Evolutionary conservation across 148 eudicot species (phyloP).

Genomic region (Heliamphora exappendiculata): DNA sequence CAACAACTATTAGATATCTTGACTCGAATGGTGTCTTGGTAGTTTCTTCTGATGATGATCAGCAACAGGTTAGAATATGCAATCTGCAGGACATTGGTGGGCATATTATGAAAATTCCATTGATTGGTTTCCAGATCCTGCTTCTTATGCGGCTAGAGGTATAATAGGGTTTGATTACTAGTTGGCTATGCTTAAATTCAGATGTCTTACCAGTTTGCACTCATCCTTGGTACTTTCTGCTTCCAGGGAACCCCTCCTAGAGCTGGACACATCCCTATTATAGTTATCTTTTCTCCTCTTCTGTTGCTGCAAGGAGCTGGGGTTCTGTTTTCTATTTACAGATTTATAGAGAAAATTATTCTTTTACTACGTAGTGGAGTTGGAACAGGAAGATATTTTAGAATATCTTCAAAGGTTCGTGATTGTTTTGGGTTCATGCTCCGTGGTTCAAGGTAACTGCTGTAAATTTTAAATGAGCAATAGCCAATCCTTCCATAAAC

Average conservation of each 20-base stretch:
- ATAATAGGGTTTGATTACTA: not conserved
- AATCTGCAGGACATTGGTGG: constrained; percentile 43
- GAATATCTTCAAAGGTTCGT: constrained; percentile 23
- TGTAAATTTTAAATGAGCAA: not conserved
- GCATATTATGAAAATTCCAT: constrained; percentile 40
- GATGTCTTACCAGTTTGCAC: not conserved
- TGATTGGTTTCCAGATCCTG: constrained; percentile 31
- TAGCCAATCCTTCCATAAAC: not conserved
- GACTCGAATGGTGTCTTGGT: constrained; percentile 26
- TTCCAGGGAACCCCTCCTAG: constrained; percentile 34
- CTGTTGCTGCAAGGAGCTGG: constrained; percentile 45
- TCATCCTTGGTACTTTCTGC: not conserved
- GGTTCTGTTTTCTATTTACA: constrained; percentile 27
- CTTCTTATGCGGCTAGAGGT: constrained; percentile 43
- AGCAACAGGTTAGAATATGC: constrained; percentile 26
- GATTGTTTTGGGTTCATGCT: constrained; percentile 32
- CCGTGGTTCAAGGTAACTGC: constrained; percentile 40
- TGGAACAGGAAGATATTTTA: constrained; percentile 22
- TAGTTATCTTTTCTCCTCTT: constrained; percentile 34
- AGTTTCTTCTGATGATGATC: constrained; percentile 21
- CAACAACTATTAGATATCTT: constrained; percentile 16
- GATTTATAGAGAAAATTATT: constrained; percentile 25
- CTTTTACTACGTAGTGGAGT: constrained; percentile 16
- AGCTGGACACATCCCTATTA: constrained; percentile 28
- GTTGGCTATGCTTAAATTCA: not conserved